These are phyloP conservation scores for Pythium aphanidermatum DNA, from an alignment of 352 stramenopile species.

Conservation along the genomic window DNA sequence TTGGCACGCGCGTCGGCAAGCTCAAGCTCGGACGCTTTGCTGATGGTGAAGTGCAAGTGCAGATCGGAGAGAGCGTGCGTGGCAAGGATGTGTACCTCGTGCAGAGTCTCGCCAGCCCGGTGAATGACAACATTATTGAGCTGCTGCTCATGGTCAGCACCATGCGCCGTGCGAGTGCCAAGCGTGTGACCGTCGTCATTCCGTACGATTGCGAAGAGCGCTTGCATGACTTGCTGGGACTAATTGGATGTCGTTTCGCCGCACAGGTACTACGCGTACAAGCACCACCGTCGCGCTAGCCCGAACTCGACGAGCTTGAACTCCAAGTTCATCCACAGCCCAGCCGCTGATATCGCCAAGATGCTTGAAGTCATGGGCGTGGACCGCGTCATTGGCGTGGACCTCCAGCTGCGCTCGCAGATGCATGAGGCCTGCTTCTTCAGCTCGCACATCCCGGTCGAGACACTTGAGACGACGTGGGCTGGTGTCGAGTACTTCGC, in stretches of 20 bases:
- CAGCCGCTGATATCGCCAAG: conserved; percentile 84
- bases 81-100: conserved; percentile 94
- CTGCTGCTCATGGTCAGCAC: conserved; percentile 93
- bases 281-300: conserved; percentile 86
- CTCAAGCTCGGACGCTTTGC: conserved; percentile 88
- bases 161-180: conserved; percentile 89
- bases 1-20: conserved; percentile 85
- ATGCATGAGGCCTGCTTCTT: conserved; percentile 91
- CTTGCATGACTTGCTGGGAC: no score
- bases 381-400: conserved; percentile 91
- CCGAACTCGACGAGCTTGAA: conserved; percentile 86
- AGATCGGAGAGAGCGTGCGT: conserved; percentile 90
- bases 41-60: conserved; percentile 90
- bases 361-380: conserved; percentile 94
- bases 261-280: conserved; percentile 92
- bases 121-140: conserved; percentile 95
- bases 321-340: conserved; percentile 89
- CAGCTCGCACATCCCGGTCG: conserved; percentile 84
- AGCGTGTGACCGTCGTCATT: conserved; percentile 92
- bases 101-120: conserved; percentile 87
- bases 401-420: conserved; percentile 88
- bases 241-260: no score
- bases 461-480: conserved; percentile 91
- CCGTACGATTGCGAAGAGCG: no score
- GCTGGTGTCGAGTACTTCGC: conserved; percentile 90